Evolutionary conservation across 257 asterid genomes (phyloP), one percentile per base, ranked within the genome.

Genomic region (Solanum commersonii): DNA sequence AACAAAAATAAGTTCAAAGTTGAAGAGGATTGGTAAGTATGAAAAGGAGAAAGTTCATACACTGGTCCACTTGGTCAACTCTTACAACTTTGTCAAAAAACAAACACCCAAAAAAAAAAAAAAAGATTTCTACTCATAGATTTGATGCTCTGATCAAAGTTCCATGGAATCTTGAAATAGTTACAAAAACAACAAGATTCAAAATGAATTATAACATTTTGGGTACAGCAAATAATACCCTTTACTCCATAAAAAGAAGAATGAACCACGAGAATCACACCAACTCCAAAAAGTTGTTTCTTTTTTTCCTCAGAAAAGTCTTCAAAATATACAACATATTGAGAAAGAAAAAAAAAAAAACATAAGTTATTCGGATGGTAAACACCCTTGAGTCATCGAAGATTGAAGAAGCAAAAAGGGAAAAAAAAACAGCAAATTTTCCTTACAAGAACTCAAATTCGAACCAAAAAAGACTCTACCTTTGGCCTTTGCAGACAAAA

Each of bases 41-140:
- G 67, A 78, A 67, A 87, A 37, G 42, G 52, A 76, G 90, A 78
- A 88, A 88, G 82, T 86, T 85, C 91, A 87, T 71, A 88, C 88
- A 8, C 82, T 5, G 74, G 94, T 88, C 94, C 91, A 91, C 89
- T 37, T 16, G 85, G 93, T 74, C 87, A 91, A 23, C 81, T 34
- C 85, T 60, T 18, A 71, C 25, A 86, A 71, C 70, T 71, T 49
- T 0, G 88, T 38, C 27, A 4, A 77, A 60, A 89, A 83, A 78
- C 29, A 23, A 59, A 67, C 10, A 29, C 40, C 40, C 23, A 76
- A 67, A 63, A 83, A 29, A 13, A 42, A 5, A 15, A 5, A 15
- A 23, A 72, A 25, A 3, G 15, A 22, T 22, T 8, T 10, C 29
- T 60, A 88, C 6, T 16, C 49, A 52, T 6, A 68, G 42, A 46